Percentiles rank a stretch among this genome's conserved stretches.
Conservation (phyloP, 2,329 filamentous ascomycete genomes). For the Torrubiellomyces zombiae region DNA sequence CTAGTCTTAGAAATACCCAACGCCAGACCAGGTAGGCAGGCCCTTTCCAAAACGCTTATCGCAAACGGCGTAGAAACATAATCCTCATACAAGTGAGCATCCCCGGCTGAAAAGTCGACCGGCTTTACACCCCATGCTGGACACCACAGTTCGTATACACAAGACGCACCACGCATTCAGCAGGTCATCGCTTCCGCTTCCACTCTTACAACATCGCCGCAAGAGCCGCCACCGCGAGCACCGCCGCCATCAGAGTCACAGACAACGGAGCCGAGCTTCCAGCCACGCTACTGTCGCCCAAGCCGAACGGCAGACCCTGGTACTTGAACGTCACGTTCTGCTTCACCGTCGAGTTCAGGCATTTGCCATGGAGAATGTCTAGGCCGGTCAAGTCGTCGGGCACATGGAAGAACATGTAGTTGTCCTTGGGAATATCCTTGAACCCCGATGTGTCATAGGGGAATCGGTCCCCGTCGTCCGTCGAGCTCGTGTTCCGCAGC, state of each 20-base stretch:
- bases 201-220: too few species aligned
- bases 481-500: conserved; percentile 56
- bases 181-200: too few species aligned
- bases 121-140: too few species aligned
- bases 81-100: too few species aligned
- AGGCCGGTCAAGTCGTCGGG: conserved; percentile 50
- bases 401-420: conserved; percentile 67
- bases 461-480: conserved; percentile 49
- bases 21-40: too few species aligned
- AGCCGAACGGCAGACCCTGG: conserved; percentile 39
- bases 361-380: conserved; percentile 52
- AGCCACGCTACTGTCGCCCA: conserved; percentile 17
- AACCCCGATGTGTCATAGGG: conserved; percentile 63
- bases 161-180: too few species aligned
- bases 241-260: conserved; percentile 7
- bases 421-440: conserved; percentile 44
- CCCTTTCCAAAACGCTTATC: too few species aligned
- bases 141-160: neutral
- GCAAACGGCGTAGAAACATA: neutral
- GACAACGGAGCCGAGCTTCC: conserved; percentile 13
- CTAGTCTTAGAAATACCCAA: too few species aligned
- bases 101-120: too few species aligned
- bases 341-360: conserved; percentile 43
- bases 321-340: conserved; percentile 58
- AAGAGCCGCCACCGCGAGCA: conserved; percentile 9